Evolutionary conservation across 2,329 filamentous ascomycete species (phyloP).

Genomic region (Colletotrichum caudatum): DNA sequence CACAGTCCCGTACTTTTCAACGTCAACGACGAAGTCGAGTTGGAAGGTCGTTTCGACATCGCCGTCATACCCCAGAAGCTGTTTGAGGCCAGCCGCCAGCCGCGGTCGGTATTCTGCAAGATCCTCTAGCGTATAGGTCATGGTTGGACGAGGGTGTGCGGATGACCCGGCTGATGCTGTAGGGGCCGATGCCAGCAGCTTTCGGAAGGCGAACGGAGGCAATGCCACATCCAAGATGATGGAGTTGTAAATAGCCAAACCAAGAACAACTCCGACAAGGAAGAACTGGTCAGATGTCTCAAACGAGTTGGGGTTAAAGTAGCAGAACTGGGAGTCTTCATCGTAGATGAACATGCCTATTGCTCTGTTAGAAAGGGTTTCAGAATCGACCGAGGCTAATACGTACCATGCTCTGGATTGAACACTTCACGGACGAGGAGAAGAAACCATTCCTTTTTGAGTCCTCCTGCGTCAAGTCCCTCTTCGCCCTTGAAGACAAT

Average conservation of each 20-base stretch:
- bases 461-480: slow-evolving; percentile 88
- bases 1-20: slow-evolving; percentile 80
- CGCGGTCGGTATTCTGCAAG: slow-evolving; percentile 83
- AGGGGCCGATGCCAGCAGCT: slow-evolving; percentile 84
- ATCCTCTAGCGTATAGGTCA: slow-evolving; percentile 84
- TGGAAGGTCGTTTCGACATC: slow-evolving; percentile 85
- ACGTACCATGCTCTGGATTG: slow-evolving; percentile 86
- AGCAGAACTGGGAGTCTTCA: slow-evolving; percentile 89
- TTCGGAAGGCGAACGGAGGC: slow-evolving; percentile 90
- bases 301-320: slow-evolving; percentile 91
- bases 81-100: slow-evolving; percentile 79
- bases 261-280: slow-evolving; percentile 87
- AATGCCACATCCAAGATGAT: slow-evolving; percentile 91
- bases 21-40: slow-evolving; percentile 82
- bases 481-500: slow-evolving; percentile 92
- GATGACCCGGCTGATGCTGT: slow-evolving; percentile 65
- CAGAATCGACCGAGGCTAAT: background rate
- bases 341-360: slow-evolving; percentile 92
- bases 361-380: slow-evolving; percentile 33
- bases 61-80: slow-evolving; percentile 85
- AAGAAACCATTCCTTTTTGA: slow-evolving; percentile 95
- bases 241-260: slow-evolving; percentile 93
- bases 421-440: slow-evolving; percentile 90
- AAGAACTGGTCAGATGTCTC: slow-evolving; percentile 94
- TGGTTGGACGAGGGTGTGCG: slow-evolving; percentile 68